Evolutionary conservation across 1,284 basidiomycete species (phyloP).

Genomic region (Cryptococcus sp.): DNA sequence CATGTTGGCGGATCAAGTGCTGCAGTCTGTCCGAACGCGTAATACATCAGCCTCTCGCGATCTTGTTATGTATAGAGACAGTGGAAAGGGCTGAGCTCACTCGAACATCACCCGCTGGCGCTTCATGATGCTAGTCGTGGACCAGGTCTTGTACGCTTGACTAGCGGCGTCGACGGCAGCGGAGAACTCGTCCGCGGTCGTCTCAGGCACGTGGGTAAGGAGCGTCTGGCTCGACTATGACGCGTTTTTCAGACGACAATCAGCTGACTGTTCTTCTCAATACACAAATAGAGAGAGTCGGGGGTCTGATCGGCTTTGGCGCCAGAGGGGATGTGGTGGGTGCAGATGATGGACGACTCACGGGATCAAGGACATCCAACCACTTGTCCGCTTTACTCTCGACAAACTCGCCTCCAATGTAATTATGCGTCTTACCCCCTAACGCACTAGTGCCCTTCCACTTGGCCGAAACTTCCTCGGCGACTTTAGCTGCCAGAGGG

Average conservation of each 20-base stretch:
- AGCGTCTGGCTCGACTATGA: slow-evolving; percentile 82
- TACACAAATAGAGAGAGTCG: not conserved
- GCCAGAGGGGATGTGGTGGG: too few relatives aligned
- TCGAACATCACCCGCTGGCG: slow-evolving; percentile 88
- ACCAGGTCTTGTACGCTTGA: slow-evolving; percentile 90
- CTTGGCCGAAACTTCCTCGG: slow-evolving; percentile 42
- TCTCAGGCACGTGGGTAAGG: slow-evolving; percentile 86
- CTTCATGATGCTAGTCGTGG: slow-evolving; percentile 76
- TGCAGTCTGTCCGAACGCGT: slow-evolving; percentile 76
- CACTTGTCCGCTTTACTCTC: slow-evolving; percentile 73
- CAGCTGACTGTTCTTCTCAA: not conserved
- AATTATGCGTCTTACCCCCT: slow-evolving; percentile 84
- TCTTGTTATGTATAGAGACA: not conserved
- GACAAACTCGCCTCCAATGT: slow-evolving; percentile 79
- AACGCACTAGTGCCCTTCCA: slow-evolving; percentile 84
- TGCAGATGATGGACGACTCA: too few relatives aligned
- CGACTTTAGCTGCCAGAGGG: slow-evolving; percentile 36
- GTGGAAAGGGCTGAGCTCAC: slow-evolving; percentile 56
- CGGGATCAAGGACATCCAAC: slow-evolving; percentile 86
- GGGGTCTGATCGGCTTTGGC: not conserved
- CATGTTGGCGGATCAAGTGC: slow-evolving; percentile 72
- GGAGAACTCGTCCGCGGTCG: slow-evolving; percentile 77
- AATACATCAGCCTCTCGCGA: not conserved
- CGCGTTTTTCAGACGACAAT: not conserved
- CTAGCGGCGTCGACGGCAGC: slow-evolving; percentile 82